Percentiles rank a stretch among this genome's conserved stretches.
Conservation (phyloP, 129 eudicot species). For the Pittosporum tobira region DNA sequence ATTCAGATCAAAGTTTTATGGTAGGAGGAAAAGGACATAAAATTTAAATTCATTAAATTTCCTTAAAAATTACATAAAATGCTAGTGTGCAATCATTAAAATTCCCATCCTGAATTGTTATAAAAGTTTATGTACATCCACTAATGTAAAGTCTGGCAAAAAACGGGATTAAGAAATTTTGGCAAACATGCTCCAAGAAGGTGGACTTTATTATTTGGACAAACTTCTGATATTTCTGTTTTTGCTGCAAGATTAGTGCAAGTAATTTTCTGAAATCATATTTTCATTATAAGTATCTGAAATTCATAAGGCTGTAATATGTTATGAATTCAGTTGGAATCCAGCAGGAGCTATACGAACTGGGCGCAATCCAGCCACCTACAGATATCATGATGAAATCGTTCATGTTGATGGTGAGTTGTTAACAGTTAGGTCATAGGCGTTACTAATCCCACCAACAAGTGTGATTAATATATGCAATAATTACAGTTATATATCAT, state of each 20-base stretch:
- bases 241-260: too few species aligned
- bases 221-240: too few species aligned
- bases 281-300: too few species aligned
- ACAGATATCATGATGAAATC: conserved; percentile 59
- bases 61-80: too few species aligned
- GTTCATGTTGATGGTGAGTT: conserved; percentile 71
- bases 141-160: background rate
- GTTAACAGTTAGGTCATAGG: background rate
- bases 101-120: too few species aligned
- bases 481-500: background rate
- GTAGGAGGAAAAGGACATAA: background rate
- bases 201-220: background rate
- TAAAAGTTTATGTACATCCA: too few species aligned
- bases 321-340: conserved; percentile 85
- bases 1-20: conserved; percentile 1
- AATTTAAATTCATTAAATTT: background rate
- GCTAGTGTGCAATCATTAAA: too few species aligned
- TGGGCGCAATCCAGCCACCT: conserved; percentile 89
- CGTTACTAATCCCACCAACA: background rate
- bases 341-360: conserved; percentile 94
- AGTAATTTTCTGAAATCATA: too few species aligned
- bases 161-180: background rate
- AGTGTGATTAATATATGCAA: background rate
- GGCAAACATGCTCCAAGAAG: background rate
- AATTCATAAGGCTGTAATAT: too few species aligned